Conservation (phyloP, 2,329 filamentous ascomycete species). For the Rutstroemia sp. region DNA sequence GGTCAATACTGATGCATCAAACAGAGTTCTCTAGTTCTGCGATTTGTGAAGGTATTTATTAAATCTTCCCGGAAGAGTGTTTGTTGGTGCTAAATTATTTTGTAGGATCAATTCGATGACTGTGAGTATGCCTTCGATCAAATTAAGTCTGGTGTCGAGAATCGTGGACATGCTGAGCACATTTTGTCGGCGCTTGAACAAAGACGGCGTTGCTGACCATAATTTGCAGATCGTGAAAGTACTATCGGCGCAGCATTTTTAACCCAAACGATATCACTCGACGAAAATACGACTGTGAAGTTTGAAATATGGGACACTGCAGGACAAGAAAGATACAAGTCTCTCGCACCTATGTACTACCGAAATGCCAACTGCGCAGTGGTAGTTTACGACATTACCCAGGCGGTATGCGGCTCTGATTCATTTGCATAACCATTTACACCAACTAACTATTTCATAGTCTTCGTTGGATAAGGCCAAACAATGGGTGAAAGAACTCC, state of each 20-base stretch:
- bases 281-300: slow-evolving; percentile 89
- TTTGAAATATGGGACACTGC: slow-evolving; percentile 99
- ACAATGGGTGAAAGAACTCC: slow-evolving; percentile 97
- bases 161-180: not conserved
- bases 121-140: slow-evolving; percentile 15
- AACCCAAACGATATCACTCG: slow-evolving; percentile 96
- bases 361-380: slow-evolving; percentile 98
- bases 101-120: slow-evolving; percentile 95
- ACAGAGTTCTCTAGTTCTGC: slow-evolving; percentile 92
- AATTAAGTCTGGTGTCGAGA: not conserved
- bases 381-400: slow-evolving; percentile 98
- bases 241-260: slow-evolving; percentile 77
- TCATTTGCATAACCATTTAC: not conserved
- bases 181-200: not conserved
- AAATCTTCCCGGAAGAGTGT: not conserved
- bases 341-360: slow-evolving; percentile 98
- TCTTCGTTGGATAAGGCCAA: slow-evolving; percentile 98
- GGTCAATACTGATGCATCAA: slow-evolving; percentile 16
- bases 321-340: slow-evolving; percentile 98
- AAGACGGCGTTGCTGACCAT: not conserved
- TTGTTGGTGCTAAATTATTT: slow-evolving; percentile 1
- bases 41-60: slow-evolving; percentile 87
- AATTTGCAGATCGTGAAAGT: slow-evolving; percentile 20
- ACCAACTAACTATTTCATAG: slow-evolving; percentile 38
- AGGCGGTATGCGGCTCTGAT: slow-evolving; percentile 61